Conservation (phyloP, 495 filamentous ascomycete species). For the Saxophila tyrrhenica region DNA sequence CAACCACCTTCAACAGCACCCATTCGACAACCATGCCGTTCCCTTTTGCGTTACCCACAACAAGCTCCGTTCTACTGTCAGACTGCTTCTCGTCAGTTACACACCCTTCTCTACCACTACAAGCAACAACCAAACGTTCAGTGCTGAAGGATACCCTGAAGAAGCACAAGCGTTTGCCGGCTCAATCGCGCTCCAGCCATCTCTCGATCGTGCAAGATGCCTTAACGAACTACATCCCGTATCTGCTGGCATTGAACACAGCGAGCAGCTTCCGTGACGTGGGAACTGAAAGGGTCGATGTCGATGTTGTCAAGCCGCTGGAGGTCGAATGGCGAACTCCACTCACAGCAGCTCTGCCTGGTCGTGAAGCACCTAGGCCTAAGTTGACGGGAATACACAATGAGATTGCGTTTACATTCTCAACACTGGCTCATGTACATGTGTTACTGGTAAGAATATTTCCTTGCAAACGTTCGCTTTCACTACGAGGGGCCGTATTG, state of each 20-base stretch:
- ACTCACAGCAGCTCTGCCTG: constrained; percentile 49
- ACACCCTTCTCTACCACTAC: constrained; percentile 18
- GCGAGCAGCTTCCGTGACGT: constrained; percentile 34
- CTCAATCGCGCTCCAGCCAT: constrained; percentile 7
- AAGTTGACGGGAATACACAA: constrained; percentile 66
- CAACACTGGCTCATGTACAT: constrained; percentile 62
- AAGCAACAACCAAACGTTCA: constrained; percentile 15
- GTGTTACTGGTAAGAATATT: constrained; percentile 41
- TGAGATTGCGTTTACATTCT: constrained; percentile 68
- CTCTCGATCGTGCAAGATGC: constrained; percentile 15
- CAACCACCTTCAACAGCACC: neutral
- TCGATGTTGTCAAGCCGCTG: constrained; percentile 48
- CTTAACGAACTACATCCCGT: constrained; percentile 57
- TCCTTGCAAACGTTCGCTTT: neutral
- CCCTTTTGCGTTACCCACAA: constrained; percentile 19
- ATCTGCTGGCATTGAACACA: constrained; percentile 58
- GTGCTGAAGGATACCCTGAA: constrained; percentile 20
- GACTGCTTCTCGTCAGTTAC: constrained; percentile 14
- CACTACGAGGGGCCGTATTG: too few species aligned
- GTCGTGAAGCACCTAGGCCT: constrained; percentile 48
- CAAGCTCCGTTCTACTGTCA: constrained; percentile 16
- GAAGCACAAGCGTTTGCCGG: constrained; percentile 21
- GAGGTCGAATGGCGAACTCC: constrained; percentile 75
- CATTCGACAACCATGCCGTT: constrained; percentile 20
- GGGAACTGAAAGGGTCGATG: constrained; percentile 50